Percentiles rank a stretch among this genome's conserved stretches.
These are phyloP conservation scores for Sporothrix euskadiensis DNA, from an alignment of 2,329 filamentous ascomycete species.

Conservation along the genomic window DNA sequence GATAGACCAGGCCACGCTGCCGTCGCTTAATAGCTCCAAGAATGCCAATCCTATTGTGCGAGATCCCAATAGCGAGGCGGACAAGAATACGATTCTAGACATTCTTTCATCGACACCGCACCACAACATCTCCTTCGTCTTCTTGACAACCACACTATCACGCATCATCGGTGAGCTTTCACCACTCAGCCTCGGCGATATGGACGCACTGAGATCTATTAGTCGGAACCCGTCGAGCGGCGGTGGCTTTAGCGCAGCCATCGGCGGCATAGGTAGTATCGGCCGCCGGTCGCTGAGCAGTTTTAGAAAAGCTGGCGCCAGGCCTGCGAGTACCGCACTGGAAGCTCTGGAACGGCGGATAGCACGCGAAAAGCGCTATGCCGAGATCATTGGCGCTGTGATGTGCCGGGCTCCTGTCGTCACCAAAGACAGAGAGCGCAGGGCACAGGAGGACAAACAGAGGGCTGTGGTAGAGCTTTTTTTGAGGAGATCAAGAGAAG, in stretches of 20 bases:
- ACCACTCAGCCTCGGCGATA: constrained; percentile 44
- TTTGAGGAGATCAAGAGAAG: constrained; percentile 41
- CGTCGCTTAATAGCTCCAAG: constrained; percentile 36
- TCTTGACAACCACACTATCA: constrained; percentile 74
- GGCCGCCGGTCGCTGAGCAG: constrained; percentile 47
- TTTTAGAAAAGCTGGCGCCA: constrained; percentile 29
- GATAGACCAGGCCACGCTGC: constrained; percentile 56
- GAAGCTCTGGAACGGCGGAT: constrained; percentile 55
- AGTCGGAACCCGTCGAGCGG: background rate
- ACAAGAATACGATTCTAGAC: constrained; percentile 65
- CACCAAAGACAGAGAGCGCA: constrained; percentile 56
- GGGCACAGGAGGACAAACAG: constrained; percentile 63
- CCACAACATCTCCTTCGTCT: constrained; percentile 87
- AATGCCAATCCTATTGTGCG: constrained; percentile 16
- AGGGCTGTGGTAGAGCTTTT: constrained; percentile 71
- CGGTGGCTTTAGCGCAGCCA: constrained; percentile 28
- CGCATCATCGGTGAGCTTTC: constrained; percentile 53
- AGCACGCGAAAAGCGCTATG: constrained; percentile 61
- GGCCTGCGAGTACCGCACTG: constrained; percentile 25
- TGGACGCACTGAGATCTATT: constrained; percentile 39
- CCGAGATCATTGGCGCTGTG: constrained; percentile 63
- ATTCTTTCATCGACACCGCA: constrained; percentile 69
- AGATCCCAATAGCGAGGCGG: constrained; percentile 42
- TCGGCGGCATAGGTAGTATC: constrained; percentile 28
- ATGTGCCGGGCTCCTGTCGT: constrained; percentile 55